phyloP scores from a whole-genome alignment of 2,329 filamentous ascomycete genomes.

The Aspergillus texensis region DNA sequence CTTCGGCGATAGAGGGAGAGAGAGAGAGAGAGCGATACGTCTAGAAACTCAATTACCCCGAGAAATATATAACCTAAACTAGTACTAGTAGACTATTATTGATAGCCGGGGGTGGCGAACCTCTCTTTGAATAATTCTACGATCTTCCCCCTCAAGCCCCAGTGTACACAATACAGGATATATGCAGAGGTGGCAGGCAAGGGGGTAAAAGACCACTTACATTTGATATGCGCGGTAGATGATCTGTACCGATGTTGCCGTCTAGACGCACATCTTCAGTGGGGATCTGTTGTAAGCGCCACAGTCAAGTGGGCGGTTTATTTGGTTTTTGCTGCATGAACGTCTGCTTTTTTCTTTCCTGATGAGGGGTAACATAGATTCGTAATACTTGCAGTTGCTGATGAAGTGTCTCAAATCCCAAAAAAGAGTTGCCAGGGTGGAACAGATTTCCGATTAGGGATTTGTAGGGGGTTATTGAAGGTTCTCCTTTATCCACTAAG shows the following conservation, averaged over 20 bases:
- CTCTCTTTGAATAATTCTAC: constrained; percentile 3
- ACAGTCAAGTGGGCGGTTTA: background rate
- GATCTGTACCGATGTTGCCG: background rate
- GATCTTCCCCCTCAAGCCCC: background rate
- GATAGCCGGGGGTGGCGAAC: background rate
- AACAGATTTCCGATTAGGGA: constrained; percentile 1
- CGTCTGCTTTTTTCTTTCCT: background rate
- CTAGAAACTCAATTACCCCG: background rate
- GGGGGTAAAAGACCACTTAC: background rate
- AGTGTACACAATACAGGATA: background rate
- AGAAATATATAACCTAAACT: too few relatives aligned
- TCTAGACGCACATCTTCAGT: background rate
- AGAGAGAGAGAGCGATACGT: background rate
- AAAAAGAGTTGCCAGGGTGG: background rate
- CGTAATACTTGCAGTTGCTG: background rate
- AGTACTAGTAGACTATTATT: too few relatives aligned
- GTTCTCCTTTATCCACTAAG: background rate
- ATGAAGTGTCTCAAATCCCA: background rate
- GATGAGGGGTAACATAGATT: background rate
- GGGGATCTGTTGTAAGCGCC: background rate
- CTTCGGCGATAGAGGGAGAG: background rate
- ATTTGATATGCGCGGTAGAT: background rate
- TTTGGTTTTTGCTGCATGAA: background rate
- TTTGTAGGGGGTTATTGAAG: background rate
- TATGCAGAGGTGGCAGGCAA: background rate